phyloP scores from a whole-genome alignment of 1,139 yeast genomes.

The Saccharomyces pastorianus region DNA sequence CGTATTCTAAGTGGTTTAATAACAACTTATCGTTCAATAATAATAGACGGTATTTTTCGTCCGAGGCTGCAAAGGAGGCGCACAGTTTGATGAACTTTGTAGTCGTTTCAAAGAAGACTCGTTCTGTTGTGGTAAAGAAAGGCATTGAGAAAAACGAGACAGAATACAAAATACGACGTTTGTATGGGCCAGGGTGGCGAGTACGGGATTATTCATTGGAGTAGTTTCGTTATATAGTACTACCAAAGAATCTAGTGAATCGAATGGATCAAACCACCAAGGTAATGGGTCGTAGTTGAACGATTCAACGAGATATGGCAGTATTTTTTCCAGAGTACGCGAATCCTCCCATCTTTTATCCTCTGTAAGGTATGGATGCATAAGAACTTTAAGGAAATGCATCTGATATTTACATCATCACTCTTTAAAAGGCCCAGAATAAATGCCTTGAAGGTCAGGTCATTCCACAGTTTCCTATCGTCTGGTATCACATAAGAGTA shows the following conservation, averaged over 20 bases:
- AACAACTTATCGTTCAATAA: constrained; percentile 20
- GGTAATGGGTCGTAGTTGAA: constrained; percentile 23
- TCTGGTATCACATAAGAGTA: neutral
- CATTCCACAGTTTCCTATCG: constrained; percentile 12
- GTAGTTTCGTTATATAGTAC: constrained; percentile 19
- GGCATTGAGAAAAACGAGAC: constrained; percentile 19
- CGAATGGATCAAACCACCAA: constrained; percentile 29
- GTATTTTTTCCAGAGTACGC: constrained; percentile 12
- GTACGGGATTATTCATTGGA: constrained; percentile 24
- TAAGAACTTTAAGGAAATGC: constrained; percentile 20
- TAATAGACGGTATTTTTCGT: constrained; percentile 22
- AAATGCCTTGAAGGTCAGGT: constrained; percentile 15
- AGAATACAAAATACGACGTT: constrained; percentile 24
- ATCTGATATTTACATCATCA: constrained; percentile 16
- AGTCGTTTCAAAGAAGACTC: constrained; percentile 12
- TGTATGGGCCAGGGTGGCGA: constrained; percentile 18
- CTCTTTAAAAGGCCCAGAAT: constrained; percentile 20
- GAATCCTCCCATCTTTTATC: constrained; percentile 13
- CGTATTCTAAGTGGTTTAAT: constrained; percentile 19
- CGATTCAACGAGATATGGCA: constrained; percentile 25
- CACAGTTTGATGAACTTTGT: constrained; percentile 23
- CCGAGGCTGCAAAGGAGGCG: constrained; percentile 25
- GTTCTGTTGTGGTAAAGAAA: constrained; percentile 16
- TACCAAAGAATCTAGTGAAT: constrained; percentile 15
- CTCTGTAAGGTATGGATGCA: constrained; percentile 15